Evolutionary conservation across 352 stramenopile species (phyloP).

Genomic region (Aphanomyces astaci): DNA sequence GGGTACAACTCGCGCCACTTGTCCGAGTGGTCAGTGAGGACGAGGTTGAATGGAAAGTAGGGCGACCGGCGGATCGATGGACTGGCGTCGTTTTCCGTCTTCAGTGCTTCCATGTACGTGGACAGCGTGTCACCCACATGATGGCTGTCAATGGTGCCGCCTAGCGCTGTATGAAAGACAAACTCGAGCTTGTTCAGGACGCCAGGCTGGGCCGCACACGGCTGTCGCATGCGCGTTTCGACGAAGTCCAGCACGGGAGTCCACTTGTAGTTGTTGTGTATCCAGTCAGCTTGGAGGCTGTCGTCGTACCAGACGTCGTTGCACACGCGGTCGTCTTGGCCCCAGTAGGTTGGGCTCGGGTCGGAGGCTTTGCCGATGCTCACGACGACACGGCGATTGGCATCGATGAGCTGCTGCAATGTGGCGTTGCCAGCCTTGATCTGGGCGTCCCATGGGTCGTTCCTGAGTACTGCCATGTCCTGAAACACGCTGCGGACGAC

Average conservation of each 20-base stretch:
- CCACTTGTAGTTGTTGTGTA: not conserved
- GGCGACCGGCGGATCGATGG: not conserved
- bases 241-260: not conserved
- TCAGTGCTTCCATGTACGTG: not conserved
- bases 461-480: not conserved
- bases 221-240: not conserved
- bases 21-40: not conserved
- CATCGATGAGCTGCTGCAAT: not conserved
- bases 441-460: not conserved
- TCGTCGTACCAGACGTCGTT: not conserved
- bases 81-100: not conserved
- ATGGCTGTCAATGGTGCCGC: not conserved
- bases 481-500: not conserved
- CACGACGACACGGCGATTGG: not conserved
- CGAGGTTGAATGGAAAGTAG: not conserved
- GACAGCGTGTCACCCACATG: not conserved
- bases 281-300: not conserved
- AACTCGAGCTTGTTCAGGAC: not conserved
- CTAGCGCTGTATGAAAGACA: not conserved
- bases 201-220: not conserved
- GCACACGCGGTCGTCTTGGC: not conserved
- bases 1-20: not conserved
- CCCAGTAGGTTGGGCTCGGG: not conserved
- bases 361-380: not conserved
- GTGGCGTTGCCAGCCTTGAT: not conserved